phyloP scores from a whole-genome alignment of 257 asterid species.

The Cinchona pubescens region DNA sequence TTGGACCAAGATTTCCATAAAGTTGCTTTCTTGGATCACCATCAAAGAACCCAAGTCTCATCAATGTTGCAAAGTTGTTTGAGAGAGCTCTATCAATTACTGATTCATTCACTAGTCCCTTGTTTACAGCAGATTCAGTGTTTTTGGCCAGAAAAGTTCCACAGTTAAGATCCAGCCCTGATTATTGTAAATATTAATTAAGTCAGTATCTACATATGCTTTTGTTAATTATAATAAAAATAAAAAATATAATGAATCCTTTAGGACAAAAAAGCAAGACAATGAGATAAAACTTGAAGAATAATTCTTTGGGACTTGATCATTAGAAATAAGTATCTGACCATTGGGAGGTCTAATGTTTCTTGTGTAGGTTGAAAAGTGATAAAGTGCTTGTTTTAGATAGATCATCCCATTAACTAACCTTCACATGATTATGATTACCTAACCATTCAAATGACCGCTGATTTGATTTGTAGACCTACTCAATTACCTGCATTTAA shows the following conservation, averaged over 20 bases:
- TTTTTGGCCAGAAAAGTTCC: slow-evolving; percentile 45
- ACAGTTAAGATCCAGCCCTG: slow-evolving; percentile 89
- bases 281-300: not conserved
- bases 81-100: slow-evolving; percentile 49
- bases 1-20: slow-evolving; percentile 83
- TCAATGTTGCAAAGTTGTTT: slow-evolving; percentile 69
- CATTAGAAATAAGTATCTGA: not conserved
- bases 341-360: not conserved
- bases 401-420: slow-evolving; percentile 12
- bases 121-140: slow-evolving; percentile 56
- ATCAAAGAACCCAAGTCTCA: slow-evolving; percentile 90
- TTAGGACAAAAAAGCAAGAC: slow-evolving; percentile 2
- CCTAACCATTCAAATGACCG: slow-evolving; percentile 11
- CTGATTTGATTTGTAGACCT: not conserved
- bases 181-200: not conserved
- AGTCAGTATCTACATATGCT: not conserved
- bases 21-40: slow-evolving; percentile 65
- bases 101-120: slow-evolving; percentile 61
- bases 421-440: slow-evolving; percentile 3
- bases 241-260: not conserved
- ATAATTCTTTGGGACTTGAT: not conserved
- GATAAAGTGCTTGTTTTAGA: slow-evolving; percentile 3
- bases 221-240: not conserved
- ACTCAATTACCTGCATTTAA: slow-evolving; percentile 57
- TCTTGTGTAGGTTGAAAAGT: not conserved